Base-by-base conservation (phyloP, 441 rosid species). In the Adansonia madagascariensis region DNA sequence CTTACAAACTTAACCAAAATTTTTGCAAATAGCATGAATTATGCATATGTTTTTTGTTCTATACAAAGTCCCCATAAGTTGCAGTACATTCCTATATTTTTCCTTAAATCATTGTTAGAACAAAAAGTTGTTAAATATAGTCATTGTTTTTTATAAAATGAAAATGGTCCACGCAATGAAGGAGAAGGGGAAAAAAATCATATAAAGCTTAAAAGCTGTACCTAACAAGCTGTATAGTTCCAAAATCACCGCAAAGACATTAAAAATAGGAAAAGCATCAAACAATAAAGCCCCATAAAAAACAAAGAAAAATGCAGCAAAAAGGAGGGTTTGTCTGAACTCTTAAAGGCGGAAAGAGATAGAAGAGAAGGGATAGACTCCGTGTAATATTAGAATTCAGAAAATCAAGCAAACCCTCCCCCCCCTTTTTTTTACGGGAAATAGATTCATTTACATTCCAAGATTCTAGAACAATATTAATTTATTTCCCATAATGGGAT, bases 331-430 rank as follows among this genome's bases (percentile, higher is more conserved):
- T 52, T 52, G 46, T 53, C 27, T 31, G 12, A 50, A 24, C 22
- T 50, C 60, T 27, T 12, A 15, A 27, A 50, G 8, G n/a, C 27
- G 1, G 9, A 27, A 27, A 61, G 43, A 39, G 11, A 12, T n/a
- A 18, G 55, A 44, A 44, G 24, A 44, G 22, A 67, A 2, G 52
- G 44, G 55, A 74, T 56, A 74, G 66, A 43, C 46, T 60, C 66
- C 22, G 18, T 49, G 73, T 50, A n/a, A 24, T 64, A 41, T 52
- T 18, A 62, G 66, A 62, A 27, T 62, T 50, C 35, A 39, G 46
- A 50, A 53, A 50, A 49, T 44, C 50, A 75, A 52, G 9, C 44
- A 27, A 27, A 27, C 31, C 31, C 31, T 2, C 43, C 9, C 31
- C 31, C 31, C 31, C 43, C 9, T 27, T 61, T 17, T 24, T 27